Conservation (phyloP, 1,284 basidiomycete genomes). For the Polyporus tsugae region DNA sequence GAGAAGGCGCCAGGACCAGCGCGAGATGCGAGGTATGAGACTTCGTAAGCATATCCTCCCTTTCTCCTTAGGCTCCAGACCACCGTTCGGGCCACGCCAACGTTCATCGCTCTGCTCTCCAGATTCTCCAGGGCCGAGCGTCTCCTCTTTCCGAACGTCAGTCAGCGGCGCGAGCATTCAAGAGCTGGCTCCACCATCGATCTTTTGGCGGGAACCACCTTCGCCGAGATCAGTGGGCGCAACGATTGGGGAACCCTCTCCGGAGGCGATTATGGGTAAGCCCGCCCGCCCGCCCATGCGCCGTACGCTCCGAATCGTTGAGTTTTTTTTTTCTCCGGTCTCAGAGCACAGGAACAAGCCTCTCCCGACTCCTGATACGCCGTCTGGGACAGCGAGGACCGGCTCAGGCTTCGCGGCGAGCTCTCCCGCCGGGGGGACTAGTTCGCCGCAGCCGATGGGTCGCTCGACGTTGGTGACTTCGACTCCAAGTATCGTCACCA, state of each 20-base stretch:
- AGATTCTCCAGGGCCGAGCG: background rate
- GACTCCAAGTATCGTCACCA: background rate
- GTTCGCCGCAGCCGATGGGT: background rate
- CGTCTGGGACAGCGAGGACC: background rate
- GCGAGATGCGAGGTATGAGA: background rate
- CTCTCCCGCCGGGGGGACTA: background rate
- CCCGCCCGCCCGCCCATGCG: background rate
- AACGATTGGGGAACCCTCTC: background rate
- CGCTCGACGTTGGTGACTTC: background rate
- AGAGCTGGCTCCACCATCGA: background rate
- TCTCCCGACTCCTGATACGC: background rate
- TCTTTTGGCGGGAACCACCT: background rate
- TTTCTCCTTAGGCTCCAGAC: too few species aligned
- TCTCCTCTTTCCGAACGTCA: background rate
- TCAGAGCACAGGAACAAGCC: constrained; percentile 7
- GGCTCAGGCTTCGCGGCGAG: background rate
- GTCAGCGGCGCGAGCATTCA: background rate
- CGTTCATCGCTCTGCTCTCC: background rate
- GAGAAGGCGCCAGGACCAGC: background rate
- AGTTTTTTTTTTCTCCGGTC: background rate
- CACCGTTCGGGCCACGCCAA: background rate
- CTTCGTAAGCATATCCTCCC: background rate
- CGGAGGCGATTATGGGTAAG: constrained; percentile 4
- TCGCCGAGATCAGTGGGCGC: background rate
- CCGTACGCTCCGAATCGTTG: too few species aligned